Evolutionary conservation across 2,329 filamentous ascomycete genomes (phyloP).

Genomic region (Cytospora mali): DNA sequence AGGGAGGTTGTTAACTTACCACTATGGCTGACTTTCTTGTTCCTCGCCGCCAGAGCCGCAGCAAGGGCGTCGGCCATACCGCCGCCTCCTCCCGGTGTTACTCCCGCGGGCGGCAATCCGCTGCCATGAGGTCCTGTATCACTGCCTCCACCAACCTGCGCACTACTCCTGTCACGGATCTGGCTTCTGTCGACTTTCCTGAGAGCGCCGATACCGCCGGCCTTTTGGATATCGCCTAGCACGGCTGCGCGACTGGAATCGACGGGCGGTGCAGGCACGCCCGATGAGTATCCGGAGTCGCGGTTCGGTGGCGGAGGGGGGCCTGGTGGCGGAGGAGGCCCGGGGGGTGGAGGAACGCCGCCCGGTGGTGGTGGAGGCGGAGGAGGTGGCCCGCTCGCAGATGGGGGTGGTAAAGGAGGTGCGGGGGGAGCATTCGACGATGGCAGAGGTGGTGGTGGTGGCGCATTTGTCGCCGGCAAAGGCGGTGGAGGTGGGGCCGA

Average conservation of each 20-base stretch:
- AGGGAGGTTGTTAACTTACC: slow-evolving; percentile 63
- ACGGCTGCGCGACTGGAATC: slow-evolving; percentile 60
- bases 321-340: slow-evolving; percentile 46
- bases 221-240: slow-evolving; percentile 72
- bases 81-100: slow-evolving; percentile 60
- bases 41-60: slow-evolving; percentile 76
- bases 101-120: slow-evolving; percentile 54
- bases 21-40: slow-evolving; percentile 91
- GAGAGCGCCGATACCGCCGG: slow-evolving; percentile 66
- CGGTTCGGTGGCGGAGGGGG: slow-evolving; percentile 59
- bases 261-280: slow-evolving; percentile 49
- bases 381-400: slow-evolving; percentile 41
- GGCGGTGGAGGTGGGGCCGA: slow-evolving; percentile 41
- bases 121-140: slow-evolving; percentile 56
- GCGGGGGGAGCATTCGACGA: slow-evolving; percentile 40
- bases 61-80: slow-evolving; percentile 83
- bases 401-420: slow-evolving; percentile 43
- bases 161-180: slow-evolving; percentile 72
- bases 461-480: slow-evolving; percentile 37
- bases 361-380: slow-evolving; percentile 44
- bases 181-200: slow-evolving; percentile 74
- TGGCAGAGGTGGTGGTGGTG: slow-evolving; percentile 44
- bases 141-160: slow-evolving; percentile 52
- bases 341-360: slow-evolving; percentile 40
- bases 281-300: slow-evolving; percentile 61